A percentile compares a stretch with the other conserved stretches of the same genome.
Evolutionary conservation across 2,329 filamentous ascomycete genomes (phyloP).

Genomic region (Cephalotrichum gorgonifer): DNA sequence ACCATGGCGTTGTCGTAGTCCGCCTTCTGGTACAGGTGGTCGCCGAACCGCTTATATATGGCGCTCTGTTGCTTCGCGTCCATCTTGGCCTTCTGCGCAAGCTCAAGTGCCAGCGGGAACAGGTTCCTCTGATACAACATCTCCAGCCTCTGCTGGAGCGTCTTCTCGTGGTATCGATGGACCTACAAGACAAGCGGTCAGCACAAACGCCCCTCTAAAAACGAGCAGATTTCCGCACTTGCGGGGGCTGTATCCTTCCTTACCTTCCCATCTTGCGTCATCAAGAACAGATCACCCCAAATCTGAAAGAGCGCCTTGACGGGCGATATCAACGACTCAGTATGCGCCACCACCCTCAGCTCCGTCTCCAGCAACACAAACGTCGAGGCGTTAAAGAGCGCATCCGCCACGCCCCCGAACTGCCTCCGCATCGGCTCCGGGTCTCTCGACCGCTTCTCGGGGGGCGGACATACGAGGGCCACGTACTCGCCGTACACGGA

Average conservation of each 20-base stretch:
- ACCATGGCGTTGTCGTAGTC: slow-evolving; percentile 99
- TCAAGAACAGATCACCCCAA: slow-evolving; percentile 87
- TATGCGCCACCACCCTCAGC: slow-evolving; percentile 80
- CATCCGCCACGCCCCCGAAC: slow-evolving; percentile 66
- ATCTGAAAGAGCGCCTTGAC: slow-evolving; percentile 73
- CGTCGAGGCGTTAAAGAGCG: slow-evolving; percentile 75
- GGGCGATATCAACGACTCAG: slow-evolving; percentile 71
- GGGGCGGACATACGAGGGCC: slow-evolving; percentile 69
- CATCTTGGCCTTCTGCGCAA: slow-evolving; percentile 82
- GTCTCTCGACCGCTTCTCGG: slow-evolving; percentile 14
- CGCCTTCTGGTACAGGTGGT: slow-evolving; percentile 87
- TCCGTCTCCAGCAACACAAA: slow-evolving; percentile 91
- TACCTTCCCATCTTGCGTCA: slow-evolving; percentile 88
- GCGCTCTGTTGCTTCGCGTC: slow-evolving; percentile 73
- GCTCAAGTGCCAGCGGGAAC: slow-evolving; percentile 81
- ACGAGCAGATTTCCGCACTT: no score
- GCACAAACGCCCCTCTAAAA: background rate
- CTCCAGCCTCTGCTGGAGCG: slow-evolving; percentile 81
- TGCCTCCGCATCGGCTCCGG: slow-evolving; percentile 56
- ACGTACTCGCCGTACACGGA: slow-evolving; percentile 77
- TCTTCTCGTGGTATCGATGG: slow-evolving; percentile 81
- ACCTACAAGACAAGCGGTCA: slow-evolving; percentile 44
- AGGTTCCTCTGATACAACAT: slow-evolving; percentile 91
- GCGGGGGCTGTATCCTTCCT: slow-evolving; percentile 11
- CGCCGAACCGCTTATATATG: slow-evolving; percentile 89